phyloP scores from a whole-genome alignment of 257 asterid species.

The Cynanchum wilfordii region DNA sequence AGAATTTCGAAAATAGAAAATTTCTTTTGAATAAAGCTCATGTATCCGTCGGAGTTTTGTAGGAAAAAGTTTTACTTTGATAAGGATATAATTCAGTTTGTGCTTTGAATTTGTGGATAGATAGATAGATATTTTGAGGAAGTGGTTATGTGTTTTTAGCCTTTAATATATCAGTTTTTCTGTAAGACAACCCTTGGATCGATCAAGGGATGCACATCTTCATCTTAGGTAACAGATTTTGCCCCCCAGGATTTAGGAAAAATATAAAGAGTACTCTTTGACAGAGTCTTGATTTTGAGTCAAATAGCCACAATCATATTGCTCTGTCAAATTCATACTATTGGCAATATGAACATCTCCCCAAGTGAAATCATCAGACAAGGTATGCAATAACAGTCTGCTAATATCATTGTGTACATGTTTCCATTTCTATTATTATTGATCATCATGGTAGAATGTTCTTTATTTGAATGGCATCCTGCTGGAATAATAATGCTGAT shows the following conservation, averaged over 20 bases:
- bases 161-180: too few relatives aligned
- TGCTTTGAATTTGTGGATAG: not conserved
- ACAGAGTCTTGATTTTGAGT: too few relatives aligned
- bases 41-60: not conserved
- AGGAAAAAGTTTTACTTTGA: not conserved
- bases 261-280: too few relatives aligned
- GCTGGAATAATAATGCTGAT: not conserved
- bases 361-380: not conserved
- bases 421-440: not conserved
- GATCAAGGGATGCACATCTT: too few relatives aligned
- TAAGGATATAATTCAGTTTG: not conserved
- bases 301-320: too few relatives aligned
- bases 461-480: not conserved
- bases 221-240: too few relatives aligned
- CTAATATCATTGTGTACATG: not conserved
- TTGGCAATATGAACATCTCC: not conserved
- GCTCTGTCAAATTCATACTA: too few relatives aligned
- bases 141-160: not conserved
- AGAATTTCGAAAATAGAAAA: not conserved
- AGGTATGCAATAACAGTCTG: not conserved
- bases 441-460: not conserved
- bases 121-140: not conserved
- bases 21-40: not conserved
- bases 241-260: too few relatives aligned
- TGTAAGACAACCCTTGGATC: too few relatives aligned